Evolutionary conservation across 2,329 filamentous ascomycete species (phyloP).

Genomic region (Cladobotryum mycophilum): DNA sequence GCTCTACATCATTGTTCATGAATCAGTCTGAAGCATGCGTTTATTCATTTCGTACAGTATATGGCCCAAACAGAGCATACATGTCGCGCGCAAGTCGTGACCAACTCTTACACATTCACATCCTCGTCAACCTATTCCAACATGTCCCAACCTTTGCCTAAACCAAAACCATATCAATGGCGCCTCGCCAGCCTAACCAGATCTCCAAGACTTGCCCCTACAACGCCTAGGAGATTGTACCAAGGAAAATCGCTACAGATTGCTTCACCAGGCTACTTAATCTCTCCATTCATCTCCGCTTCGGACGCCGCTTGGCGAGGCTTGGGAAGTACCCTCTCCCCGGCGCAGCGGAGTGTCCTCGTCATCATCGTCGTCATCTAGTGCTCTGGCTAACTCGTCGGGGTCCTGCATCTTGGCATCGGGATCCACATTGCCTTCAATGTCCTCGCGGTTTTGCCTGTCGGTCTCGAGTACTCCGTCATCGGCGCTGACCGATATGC

Average conservation of each 20-base stretch:
- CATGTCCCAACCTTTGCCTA: no score
- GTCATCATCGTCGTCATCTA: conserved; percentile 49
- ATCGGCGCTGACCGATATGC: conserved; percentile 61
- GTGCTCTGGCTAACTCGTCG: conserved; percentile 55
- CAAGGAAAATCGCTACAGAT: neutral
- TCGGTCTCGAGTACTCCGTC: conserved; percentile 51
- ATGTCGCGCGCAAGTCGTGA: no score
- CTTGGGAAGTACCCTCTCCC: conserved; percentile 20
- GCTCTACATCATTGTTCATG: neutral
- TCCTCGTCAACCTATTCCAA: neutral
- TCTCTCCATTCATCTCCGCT: conserved; percentile 44
- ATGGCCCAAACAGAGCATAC: neutral
- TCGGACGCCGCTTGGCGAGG: conserved; percentile 33
- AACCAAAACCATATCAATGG: no score
- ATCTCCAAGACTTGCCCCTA: neutral
- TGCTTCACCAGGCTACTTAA: conserved; percentile 13
- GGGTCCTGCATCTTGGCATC: conserved; percentile 62
- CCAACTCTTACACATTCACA: neutral
- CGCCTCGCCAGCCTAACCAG: no score
- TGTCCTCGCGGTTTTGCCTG: conserved; percentile 39
- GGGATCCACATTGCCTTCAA: conserved; percentile 45
- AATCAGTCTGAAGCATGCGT: neutral
- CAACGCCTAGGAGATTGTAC: neutral
- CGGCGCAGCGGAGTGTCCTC: conserved; percentile 21
- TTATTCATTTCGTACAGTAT: neutral